Conservation (phyloP, 345 rosid genomes). For the Murraya paniculata region DNA sequence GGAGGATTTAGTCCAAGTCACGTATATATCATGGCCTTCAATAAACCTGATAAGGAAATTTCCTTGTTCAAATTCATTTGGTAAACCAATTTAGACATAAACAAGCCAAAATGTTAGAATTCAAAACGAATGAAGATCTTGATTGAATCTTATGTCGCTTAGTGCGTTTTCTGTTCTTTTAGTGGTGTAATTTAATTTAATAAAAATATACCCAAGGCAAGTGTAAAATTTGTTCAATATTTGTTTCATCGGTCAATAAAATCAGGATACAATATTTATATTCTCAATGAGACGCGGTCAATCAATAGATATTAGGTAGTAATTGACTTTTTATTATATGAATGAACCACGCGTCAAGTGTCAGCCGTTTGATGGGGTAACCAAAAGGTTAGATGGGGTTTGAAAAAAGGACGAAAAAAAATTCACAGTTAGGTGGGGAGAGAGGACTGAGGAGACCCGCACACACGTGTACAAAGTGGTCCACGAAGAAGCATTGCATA, state of each 20-base stretch:
- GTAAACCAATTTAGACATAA: neutral
- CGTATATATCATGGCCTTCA: neutral
- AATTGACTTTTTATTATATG: no score
- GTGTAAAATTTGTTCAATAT: no score
- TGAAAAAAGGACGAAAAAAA: constrained; percentile 9
- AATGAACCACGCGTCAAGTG: no score
- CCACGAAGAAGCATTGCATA: constrained; percentile 11
- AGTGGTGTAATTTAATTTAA: no score
- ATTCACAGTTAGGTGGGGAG: constrained; percentile 31
- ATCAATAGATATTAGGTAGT: no score
- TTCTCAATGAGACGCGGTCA: no score
- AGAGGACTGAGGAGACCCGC: constrained; percentile 25
- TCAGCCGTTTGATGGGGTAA: neutral
- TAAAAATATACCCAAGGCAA: no score
- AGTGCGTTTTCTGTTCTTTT: no score
- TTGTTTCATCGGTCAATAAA: no score
- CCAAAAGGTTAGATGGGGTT: neutral
- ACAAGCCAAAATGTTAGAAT: neutral
- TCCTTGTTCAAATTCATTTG: neutral
- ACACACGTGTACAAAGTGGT: constrained; percentile 55
- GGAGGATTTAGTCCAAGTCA: neutral
- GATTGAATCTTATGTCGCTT: no score
- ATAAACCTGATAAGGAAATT: neutral
- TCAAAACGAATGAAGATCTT: no score
- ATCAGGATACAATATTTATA: no score